Base-by-base conservation (phyloP, 2,329 filamentous ascomycete genomes). In the Colletotrichum liaoningense region DNA sequence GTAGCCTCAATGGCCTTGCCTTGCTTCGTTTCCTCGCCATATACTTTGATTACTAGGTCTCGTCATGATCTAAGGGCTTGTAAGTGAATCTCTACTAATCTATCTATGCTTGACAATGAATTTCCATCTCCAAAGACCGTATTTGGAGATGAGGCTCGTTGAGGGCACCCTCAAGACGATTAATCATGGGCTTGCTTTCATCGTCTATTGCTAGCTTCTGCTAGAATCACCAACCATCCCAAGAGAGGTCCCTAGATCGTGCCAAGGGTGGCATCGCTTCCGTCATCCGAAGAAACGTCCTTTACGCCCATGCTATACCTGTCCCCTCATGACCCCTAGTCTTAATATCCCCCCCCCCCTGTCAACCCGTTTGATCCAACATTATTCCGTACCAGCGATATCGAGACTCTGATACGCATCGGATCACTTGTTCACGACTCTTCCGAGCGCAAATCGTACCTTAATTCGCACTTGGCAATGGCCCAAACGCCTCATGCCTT, bases 401-500 rank as follows among this genome's bases (percentile, higher is more conserved):
- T n/a, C 9, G 16, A 33, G 24, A 35, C 33, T 74, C 46, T 72
- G 68, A 72, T n/a, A 72, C 68, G 57, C 38, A 16, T 56, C 63
- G 63, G 56, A 63, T 72, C 35, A 52, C 19, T 67, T 19, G 16
- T 52, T 22, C 38, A 33, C 49, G 19, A 59, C 30, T 19, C 52
- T 67, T 72, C 72, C 72, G 70, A 54, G 38, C 56, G 57, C 33
- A 64, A 7, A 57, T 54, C 46, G 54, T 19, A 60, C 63, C 52
- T 70, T 56, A 54, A 58, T 26, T 56, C 16, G 19, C 24, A 11
- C 74, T 75, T 74, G 74, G 73, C 63, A 62, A 64, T 19, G 63
- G 57, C 24, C 58, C 52, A 42, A 60, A 46, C 54, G 35, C 52
- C 12, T 22, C 22, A 63, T 65, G 59, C 59, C 63, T 52, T 66